Evolutionary conservation across 2,329 filamentous ascomycete genomes (phyloP).

Genomic region (Purpureocillium takamizusanense): DNA sequence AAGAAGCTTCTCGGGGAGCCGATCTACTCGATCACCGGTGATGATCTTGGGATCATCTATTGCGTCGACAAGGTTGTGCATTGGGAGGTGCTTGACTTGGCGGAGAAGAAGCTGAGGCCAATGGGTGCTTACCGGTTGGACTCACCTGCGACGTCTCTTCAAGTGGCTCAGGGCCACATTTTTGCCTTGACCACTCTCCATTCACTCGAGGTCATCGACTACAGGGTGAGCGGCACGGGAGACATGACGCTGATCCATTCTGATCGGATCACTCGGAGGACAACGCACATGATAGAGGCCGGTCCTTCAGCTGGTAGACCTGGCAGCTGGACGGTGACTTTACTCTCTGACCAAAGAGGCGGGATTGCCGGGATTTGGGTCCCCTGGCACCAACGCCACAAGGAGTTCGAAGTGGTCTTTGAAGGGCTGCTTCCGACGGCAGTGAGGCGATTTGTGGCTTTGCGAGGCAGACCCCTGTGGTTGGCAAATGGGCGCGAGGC

Average conservation of each 20-base stretch:
- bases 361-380: constrained; percentile 42
- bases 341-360: constrained; percentile 39
- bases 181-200: constrained; percentile 43
- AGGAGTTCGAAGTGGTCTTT: constrained; percentile 39
- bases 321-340: constrained; percentile 28
- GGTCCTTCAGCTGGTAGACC: constrained; percentile 19
- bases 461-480: constrained; percentile 45
- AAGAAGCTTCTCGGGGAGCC: constrained; percentile 35
- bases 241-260: constrained; percentile 32
- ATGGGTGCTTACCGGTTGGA: constrained; percentile 38
- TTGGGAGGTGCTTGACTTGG: constrained; percentile 44
- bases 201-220: constrained; percentile 47
- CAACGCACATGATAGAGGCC: constrained; percentile 37
- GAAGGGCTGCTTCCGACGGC: constrained; percentile 47
- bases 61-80: constrained; percentile 44
- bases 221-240: constrained; percentile 24
- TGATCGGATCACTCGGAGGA: constrained; percentile 34
- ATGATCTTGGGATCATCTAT: constrained; percentile 47
- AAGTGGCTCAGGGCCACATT: constrained; percentile 36
- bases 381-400: constrained; percentile 30
- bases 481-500: constrained; percentile 18
- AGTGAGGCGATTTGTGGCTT: constrained; percentile 46
- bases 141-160: constrained; percentile 42
- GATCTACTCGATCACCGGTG: constrained; percentile 47
- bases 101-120: constrained; percentile 40